Evolutionary conservation across 2,329 filamentous ascomycete species (phyloP).

Genomic region (Alternaria consortialis): DNA sequence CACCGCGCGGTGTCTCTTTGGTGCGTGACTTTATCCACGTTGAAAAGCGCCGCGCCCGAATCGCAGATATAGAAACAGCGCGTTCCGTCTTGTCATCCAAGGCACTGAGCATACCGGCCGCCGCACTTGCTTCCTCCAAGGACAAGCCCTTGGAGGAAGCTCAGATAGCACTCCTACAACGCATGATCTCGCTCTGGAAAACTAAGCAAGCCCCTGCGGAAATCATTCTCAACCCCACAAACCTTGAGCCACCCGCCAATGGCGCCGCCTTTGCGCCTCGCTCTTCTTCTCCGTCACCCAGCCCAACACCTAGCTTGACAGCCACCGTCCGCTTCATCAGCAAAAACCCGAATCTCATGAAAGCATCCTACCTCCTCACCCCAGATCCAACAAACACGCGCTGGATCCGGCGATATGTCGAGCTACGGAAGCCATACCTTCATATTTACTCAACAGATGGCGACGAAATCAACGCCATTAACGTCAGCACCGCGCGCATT

Average conservation of each 20-base stretch:
- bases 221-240: slow-evolving; percentile 58
- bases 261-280: slow-evolving; percentile 59
- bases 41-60: slow-evolving; percentile 75
- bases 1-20: slow-evolving; percentile 86
- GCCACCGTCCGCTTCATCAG: slow-evolving; percentile 79
- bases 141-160: slow-evolving; percentile 35
- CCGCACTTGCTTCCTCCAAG: slow-evolving; percentile 21
- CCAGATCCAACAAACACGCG: slow-evolving; percentile 81
- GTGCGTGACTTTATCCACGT: slow-evolving; percentile 86
- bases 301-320: slow-evolving; percentile 69
- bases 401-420: slow-evolving; percentile 93
- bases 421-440: slow-evolving; percentile 88
- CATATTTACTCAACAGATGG: slow-evolving; percentile 89
- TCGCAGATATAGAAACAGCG: slow-evolving; percentile 81
- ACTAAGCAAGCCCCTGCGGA: slow-evolving; percentile 55
- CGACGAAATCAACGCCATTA: slow-evolving; percentile 89
- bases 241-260: slow-evolving; percentile 73
- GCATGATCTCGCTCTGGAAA: slow-evolving; percentile 71
- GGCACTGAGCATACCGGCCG: slow-evolving; percentile 39
- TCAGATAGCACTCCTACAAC: slow-evolving; percentile 57
- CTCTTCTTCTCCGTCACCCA: slow-evolving; percentile 49
- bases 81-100: slow-evolving; percentile 70
- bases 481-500: slow-evolving; percentile 86
- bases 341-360: slow-evolving; percentile 77
- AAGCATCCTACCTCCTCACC: slow-evolving; percentile 86